phyloP scores from a whole-genome alignment of 2,329 filamentous ascomycete genomes.

The Ophiostoma piceae region DNA sequence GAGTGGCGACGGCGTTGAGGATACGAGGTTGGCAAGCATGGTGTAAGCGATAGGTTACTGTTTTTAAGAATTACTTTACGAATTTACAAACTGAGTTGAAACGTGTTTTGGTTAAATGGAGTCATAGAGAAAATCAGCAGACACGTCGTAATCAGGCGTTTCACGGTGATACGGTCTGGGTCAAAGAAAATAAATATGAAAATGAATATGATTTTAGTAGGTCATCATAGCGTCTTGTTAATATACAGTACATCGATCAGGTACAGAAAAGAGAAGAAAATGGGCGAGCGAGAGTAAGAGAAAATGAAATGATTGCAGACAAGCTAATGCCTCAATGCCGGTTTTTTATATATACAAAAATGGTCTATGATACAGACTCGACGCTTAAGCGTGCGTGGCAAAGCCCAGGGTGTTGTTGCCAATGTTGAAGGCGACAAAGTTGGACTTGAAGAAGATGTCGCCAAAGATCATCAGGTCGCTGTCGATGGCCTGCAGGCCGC shows the following conservation, averaged over 20 bases:
- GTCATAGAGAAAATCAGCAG: background rate
- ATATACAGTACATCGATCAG: slow-evolving; percentile 7
- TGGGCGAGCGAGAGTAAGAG: background rate
- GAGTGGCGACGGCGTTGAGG: background rate
- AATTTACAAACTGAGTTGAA: background rate
- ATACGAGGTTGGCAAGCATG: background rate
- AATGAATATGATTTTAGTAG: background rate
- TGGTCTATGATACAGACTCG: background rate
- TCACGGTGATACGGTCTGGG: background rate
- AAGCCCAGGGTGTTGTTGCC: slow-evolving; percentile 52
- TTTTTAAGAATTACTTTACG: background rate
- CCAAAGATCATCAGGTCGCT: slow-evolving; percentile 56
- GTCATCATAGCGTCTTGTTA: background rate
- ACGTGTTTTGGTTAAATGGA: background rate
- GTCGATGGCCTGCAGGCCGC: slow-evolving; percentile 58
- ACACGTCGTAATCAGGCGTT: slow-evolving; percentile 1
- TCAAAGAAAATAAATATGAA: background rate
- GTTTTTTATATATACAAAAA: background rate
- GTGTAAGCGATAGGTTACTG: background rate
- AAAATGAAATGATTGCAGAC: slow-evolving; percentile 6
- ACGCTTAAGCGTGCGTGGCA: slow-evolving; percentile 40
- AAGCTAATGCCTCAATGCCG: background rate
- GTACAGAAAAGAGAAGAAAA: background rate
- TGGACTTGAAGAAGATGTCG: slow-evolving; percentile 57
- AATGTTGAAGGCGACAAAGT: slow-evolving; percentile 54